Base-by-base conservation (phyloP, 2,329 filamentous ascomycete species). In the Podosphaera leucotricha region DNA sequence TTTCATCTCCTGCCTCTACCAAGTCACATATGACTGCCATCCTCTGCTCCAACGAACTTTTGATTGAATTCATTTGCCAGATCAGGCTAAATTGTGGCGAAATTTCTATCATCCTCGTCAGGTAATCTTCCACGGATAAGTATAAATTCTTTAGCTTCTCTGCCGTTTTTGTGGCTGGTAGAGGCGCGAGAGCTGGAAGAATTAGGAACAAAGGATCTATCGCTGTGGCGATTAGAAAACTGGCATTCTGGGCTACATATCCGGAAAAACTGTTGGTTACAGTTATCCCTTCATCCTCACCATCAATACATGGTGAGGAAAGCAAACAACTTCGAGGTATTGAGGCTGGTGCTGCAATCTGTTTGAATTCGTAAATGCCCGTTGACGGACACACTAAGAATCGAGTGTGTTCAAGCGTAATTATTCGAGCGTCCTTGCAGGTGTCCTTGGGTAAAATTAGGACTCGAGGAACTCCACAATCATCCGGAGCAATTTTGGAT, bases 191-290 rank as follows among this genome's bases (percentile, higher is more conserved):
- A 3, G 76, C 70, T 0, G 87, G 80, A 1, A 95, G 64, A 2
- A 92, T 57, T 43, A 95, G 66, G 62, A 95, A 95, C 2, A 94
- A 57, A 4, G 82, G 71, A 59, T 98, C 90, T 44, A 93, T 66
- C 1, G 75, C 72, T 1, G 90, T 93, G 7, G 87, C 83, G 47
- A 95, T 62, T 54, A 80, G 79, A n/a, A 95, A 63, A 47, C 85
- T 75, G 28, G 83, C 75, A 38, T 67, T 68, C 53, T 76, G 75
- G 28, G 75, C 69, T 20, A 83, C 61, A 50, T 71, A 72, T 11
- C 68, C 72, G 26, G 53, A 51, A 2, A 43, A 16, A 38, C 45
- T 43, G 15, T 40, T 18, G 8, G 19, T 19, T 15, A 2, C 18
- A 13, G 13, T 35, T 5, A 15, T 22, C 16, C 19, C 8, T 15